Conservation (phyloP, 23 red algal species). For the Gracilaria caudata region DNA sequence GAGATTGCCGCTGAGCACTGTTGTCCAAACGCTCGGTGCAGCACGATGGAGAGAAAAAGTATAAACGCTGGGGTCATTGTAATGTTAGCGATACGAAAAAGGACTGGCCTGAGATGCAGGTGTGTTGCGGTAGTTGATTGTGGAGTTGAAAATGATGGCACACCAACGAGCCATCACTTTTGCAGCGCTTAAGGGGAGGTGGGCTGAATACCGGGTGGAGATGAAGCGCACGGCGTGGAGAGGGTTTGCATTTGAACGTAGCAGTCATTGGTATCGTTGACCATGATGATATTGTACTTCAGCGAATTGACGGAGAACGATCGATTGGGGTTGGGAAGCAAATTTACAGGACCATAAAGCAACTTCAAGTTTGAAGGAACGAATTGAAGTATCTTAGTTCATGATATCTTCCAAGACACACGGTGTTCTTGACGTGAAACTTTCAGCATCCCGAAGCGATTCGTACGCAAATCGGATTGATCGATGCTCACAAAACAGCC, state of each 20-base stretch:
- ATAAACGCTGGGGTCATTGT: slow-evolving; percentile 7
- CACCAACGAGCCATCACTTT: neutral
- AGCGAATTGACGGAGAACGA: neutral
- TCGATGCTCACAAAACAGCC: no score
- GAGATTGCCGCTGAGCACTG: slow-evolving; percentile 37
- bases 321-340: neutral
- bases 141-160: neutral
- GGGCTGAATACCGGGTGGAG: neutral
- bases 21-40: slow-evolving; percentile 1
- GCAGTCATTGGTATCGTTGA: neutral
- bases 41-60: slow-evolving; percentile 12
- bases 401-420: no score
- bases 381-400: no score
- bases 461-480: no score
- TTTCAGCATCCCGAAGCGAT: no score
- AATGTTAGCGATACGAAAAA: neutral
- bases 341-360: no score
- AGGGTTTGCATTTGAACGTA: slow-evolving; percentile 17
- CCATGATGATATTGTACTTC: neutral
- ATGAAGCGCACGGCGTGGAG: neutral
- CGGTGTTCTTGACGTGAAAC: no score
- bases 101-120: neutral
- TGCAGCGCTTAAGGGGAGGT: neutral
- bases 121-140: neutral
- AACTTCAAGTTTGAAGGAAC: no score